Conservation (phyloP, 768 basidiomycete genomes). For the Amanita brunnescens region DNA sequence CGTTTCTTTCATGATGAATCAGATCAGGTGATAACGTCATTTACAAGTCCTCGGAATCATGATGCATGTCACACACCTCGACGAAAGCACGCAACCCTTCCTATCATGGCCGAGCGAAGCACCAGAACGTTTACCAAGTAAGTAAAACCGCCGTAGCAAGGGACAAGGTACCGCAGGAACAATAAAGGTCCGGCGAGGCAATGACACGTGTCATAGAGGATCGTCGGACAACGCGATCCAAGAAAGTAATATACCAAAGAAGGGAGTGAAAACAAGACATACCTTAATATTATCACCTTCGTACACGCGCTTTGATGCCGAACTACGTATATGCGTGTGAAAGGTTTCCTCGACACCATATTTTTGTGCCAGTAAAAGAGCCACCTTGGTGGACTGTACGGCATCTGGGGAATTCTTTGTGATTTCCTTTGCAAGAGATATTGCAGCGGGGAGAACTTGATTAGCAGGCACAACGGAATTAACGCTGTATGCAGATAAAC, state of each 20-base stretch:
- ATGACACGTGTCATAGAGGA: conserved; percentile 1
- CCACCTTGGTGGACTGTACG: conserved; percentile 69
- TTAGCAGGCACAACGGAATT: conserved; percentile 56
- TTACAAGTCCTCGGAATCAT: background rate
- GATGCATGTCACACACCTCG: conserved; percentile 35
- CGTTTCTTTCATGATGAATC: conserved; percentile 15
- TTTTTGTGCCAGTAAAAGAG: conserved; percentile 46
- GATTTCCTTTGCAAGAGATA: conserved; percentile 53
- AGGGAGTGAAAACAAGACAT: conserved; percentile 2
- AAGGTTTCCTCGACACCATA: conserved; percentile 46
- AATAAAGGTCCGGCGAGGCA: background rate
- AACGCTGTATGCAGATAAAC: conserved; percentile 34
- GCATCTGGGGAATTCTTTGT: conserved; percentile 67
- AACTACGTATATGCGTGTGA: conserved; percentile 33
- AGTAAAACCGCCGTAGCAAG: conserved; percentile 6
- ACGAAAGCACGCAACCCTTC: conserved; percentile 65
- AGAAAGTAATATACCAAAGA: conserved; percentile 3
- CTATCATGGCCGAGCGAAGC: conserved; percentile 21
- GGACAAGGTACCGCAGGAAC: conserved; percentile 1
- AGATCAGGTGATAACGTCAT: conserved; percentile 1
- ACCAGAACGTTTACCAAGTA: background rate
- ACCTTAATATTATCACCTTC: conserved; percentile 65
- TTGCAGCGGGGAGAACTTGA: conserved; percentile 50
- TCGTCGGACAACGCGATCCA: background rate
- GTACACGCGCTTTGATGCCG: conserved; percentile 45